Base-by-base conservation (phyloP, 1,284 basidiomycete genomes). In the Ustilago crameri region DNA sequence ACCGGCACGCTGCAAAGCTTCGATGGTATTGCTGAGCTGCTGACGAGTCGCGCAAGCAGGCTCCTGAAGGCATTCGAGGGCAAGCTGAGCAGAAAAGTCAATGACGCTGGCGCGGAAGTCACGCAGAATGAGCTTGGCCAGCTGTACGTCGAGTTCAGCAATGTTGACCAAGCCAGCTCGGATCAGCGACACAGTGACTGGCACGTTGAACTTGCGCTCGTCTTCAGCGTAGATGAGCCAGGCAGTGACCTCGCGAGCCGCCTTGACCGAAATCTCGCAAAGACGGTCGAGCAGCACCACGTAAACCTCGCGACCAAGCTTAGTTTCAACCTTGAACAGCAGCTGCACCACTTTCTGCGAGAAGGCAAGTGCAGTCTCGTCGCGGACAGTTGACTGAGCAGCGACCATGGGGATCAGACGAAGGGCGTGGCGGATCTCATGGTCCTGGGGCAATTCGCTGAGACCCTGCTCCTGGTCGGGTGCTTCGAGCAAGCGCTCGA, bases 151-250 rank as follows among this genome's bases (percentile, higher is more conserved):
- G 78, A 93, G 90, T 59, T 95, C 89, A 15, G 87, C 86, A 32
- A 91, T 86, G 68, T 88, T 89, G 82, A 99, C 88, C 49, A 98
- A 87, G 46, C 91, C 89, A 58, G 91, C 92, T 43, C 91, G 89
- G 58, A 98, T 86, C 45, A 98, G 87, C 1, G 93, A 91, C 27
- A 93, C 89, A 0, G 94, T 98, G 69, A 97, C 96, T 7, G 93
- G 89, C 15, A 98, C 90, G 82, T 97, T 97, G 86, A 93, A 93
- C 85, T 98, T 98, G 70, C 81, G 77, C 85, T 95, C 92, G 84
- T 98, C 96, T 83, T 98, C 95, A 15, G 95, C 93, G 82, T 95
- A 97, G 48, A 98, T 86, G 51, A 99, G 86, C 96, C 96, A 99
- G 14, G 91, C 93, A 58, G 95, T 92, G 9, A 95, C 96, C 85